Base-by-base conservation (phyloP, 805 yeast species). In the Yamadazyma philogaea region DNA sequence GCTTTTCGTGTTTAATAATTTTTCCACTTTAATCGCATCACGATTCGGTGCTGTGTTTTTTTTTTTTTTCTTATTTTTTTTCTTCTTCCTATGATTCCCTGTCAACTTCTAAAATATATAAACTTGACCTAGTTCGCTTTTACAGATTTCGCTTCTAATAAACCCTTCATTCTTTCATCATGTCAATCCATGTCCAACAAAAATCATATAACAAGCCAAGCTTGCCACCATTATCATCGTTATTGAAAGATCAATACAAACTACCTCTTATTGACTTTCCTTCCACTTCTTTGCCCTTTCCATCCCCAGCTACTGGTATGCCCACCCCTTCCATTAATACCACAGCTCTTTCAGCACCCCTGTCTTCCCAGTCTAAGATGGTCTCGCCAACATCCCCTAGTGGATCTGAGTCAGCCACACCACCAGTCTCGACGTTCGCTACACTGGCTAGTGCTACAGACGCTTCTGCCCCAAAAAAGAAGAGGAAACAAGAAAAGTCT, bases 221-320 rank as follows among this genome's bases (percentile, higher is more conserved):
- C 39, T 62, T 70, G 42, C 75, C 74, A 17, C 75, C 75, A 17
- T 61, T 70, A 45, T 61, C 70, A 21, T 54, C 71, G 19, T 54
- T 69, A 21, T 55, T 64, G 38, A 51, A 43, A 22, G 52, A 49
- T 26, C 44, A 34, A 16, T 46, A 46, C 33, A 42, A 46, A 28
- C 39, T 44, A 19, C 52, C 49, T 15, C 38, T 46, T 6, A 43
- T 46, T 33, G 48, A 44, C 28, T 37, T 37, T 26, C 10, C 30
- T 2, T 2, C 37, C 14, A 19, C 22, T 10, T 16, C 37, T 14
- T 31, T 32, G 15, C 41, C 34, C 15, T 16, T 42, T n/a, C 35
- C 44, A 15, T 28, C 43, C 8, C 33, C 40, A 16, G 18, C 45
- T 6, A 43, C 44, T 5, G 37, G 43, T 19, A 21, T 34, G n/a